Base-by-base conservation (phyloP, 1,284 basidiomycete genomes). In the Golubevia sp. region DNA sequence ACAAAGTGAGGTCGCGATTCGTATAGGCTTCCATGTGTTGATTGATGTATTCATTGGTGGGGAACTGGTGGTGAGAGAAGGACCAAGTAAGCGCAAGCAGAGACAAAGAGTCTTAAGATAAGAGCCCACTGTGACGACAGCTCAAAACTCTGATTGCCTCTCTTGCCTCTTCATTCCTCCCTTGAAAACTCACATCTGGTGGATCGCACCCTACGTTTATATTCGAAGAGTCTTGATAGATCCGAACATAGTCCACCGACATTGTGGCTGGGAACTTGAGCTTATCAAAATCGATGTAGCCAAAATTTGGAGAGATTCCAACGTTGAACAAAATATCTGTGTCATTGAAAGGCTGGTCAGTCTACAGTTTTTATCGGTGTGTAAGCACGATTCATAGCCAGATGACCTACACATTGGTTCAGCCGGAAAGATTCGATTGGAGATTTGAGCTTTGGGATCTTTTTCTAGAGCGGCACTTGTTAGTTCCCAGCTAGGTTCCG, bases 161-260 rank as follows among this genome's bases (percentile, higher is more conserved):
- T n/a, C n/a, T n/a, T n/a, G n/a, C n/a, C n/a, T n/a, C 30, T 34
- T 34, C 30, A 5, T 11, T 34, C 30, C 11, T 5, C 30, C 11
- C 30, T 11, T 34, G 4, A 3, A 5, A 5, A 34, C 30, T 34
- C 30, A 34, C 30, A 34, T 34, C 73, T n/a, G 68, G 70, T 1
- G 74, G 74, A 57, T 78, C 76, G 60, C 76, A 78, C 20, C 76
- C 76, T 4, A 68, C 56, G 58, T 24, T 77, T 70, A 38, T 75
- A 20, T 38, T 26, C 23, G 30, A 38, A n/a, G 21, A 38, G 5
- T 27, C 8, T 44, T 54, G 58, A 34, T 49, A 54, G 4, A 64
- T 55, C 54, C 66, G 54, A 30, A 64, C 54, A 23, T 60, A 64
- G 34, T 64, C 66, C 30, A 66, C 26, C 23, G 56, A 38, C 64